Percentiles rank a stretch among this genome's conserved stretches.
Evolutionary conservation across 1,284 basidiomycete species (phyloP).

Genomic region (Bondarzewia mesenterica): DNA sequence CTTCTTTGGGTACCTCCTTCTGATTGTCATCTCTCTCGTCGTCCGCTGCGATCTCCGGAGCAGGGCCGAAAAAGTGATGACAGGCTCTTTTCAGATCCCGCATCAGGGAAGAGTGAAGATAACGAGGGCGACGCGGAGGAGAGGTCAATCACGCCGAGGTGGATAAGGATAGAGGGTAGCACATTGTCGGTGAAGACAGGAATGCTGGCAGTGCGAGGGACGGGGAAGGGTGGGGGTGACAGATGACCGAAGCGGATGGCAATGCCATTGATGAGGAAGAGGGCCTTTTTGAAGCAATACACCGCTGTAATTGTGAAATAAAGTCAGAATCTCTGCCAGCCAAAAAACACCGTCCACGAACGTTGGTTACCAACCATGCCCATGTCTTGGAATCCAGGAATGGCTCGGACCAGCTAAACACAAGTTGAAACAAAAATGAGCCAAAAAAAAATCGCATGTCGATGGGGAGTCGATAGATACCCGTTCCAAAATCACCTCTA

Average conservation of each 20-base stretch:
- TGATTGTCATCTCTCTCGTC: constrained; percentile 10
- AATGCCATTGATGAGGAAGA: constrained; percentile 74
- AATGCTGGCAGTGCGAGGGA: constrained; percentile 48
- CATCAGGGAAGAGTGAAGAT: constrained; percentile 35
- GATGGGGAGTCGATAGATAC: constrained; percentile 28
- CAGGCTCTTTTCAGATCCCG: constrained; percentile 30
- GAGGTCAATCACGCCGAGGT: constrained; percentile 68
- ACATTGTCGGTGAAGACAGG: constrained; percentile 87
- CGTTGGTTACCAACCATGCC: constrained; percentile 50
- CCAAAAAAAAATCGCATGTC: constrained; percentile 4
- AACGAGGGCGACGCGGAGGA: constrained; percentile 31
- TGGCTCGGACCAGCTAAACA: constrained; percentile 60
- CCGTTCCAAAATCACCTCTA: constrained; percentile 58
- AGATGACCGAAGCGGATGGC: constrained; percentile 51
- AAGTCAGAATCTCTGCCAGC: background rate
- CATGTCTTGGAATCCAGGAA: constrained; percentile 77
- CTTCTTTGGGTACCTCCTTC: constrained; percentile 38
- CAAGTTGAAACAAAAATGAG: constrained; percentile 10
- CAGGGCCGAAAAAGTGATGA: constrained; percentile 29
- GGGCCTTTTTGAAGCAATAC: constrained; percentile 84
- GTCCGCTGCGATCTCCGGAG: constrained; percentile 13
- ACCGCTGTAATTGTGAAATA: constrained; percentile 40
- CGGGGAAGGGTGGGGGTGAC: constrained; percentile 43
- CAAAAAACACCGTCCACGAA: constrained; percentile 29
- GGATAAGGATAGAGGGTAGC: constrained; percentile 73